A percentile compares a stretch with the other conserved stretches of the same genome.
phyloP scores from a whole-genome alignment of 345 rosid species.

The Linum usitatissimum region DNA sequence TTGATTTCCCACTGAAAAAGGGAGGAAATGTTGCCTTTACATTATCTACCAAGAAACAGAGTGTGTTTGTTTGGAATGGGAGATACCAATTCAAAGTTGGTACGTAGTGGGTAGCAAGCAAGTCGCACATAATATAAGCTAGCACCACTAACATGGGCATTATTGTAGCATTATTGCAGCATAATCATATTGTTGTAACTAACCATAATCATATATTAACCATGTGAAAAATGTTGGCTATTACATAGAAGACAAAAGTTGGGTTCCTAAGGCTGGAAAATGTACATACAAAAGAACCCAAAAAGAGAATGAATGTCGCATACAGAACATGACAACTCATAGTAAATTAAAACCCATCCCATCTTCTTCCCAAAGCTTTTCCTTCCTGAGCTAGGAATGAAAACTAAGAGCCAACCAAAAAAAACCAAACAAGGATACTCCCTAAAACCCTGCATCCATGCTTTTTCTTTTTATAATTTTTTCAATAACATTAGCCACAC shows the following conservation, averaged over 20 bases:
- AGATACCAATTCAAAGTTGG: not conserved
- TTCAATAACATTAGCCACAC: not conserved
- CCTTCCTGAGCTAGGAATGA: constrained; percentile 15
- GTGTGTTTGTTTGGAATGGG: not conserved
- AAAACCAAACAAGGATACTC: constrained; percentile 43
- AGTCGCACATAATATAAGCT: not conserved
- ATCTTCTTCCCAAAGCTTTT: constrained; percentile 15
- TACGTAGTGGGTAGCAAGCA: not conserved
- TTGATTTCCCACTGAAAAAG: not conserved
- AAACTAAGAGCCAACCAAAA: constrained; percentile 6
- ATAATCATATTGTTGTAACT: no score
- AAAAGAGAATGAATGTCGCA: not conserved
- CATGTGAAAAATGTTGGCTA: no score
- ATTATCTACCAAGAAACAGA: no score
- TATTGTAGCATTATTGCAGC: not conserved
- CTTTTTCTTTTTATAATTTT: constrained; percentile 4
- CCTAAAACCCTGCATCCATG: constrained; percentile 52
- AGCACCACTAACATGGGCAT: not conserved
- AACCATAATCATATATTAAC: not conserved
- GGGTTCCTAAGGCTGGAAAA: not conserved
- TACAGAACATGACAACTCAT: not conserved
- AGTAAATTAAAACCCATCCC: constrained; percentile 12
- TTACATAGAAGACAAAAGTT: no score
- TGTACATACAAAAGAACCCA: not conserved
- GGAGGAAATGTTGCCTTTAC: no score